A percentile compares a stretch with the other conserved stretches of the same genome.
Conservation (phyloP, 331 rosid genomes). For the Malus hybrid region DNA sequence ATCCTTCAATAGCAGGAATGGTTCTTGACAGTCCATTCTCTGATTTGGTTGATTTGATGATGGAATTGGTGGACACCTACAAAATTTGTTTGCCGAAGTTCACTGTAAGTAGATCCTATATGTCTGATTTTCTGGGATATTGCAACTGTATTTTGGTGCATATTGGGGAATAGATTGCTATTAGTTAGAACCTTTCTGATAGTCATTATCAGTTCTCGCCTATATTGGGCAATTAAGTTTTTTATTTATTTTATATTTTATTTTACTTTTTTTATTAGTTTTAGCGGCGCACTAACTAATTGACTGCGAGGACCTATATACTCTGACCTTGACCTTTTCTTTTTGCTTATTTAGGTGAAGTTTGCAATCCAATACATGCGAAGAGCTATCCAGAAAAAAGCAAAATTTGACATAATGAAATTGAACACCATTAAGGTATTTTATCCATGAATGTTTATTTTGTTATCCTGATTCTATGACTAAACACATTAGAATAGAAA, state of each 20-base stretch:
- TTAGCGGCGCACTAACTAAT: background rate
- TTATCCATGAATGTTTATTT: background rate
- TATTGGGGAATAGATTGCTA: background rate
- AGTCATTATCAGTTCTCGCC: background rate
- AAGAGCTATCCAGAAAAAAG: slow-evolving; percentile 84
- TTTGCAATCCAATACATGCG: slow-evolving; percentile 59
- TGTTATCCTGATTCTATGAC: background rate
- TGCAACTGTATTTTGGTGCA: background rate
- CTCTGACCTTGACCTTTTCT: slow-evolving; percentile 2
- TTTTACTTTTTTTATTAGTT: background rate
- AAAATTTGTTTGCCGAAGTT: slow-evolving; percentile 80
- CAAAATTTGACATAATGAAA: slow-evolving; percentile 83
- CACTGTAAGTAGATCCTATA: slow-evolving; percentile 58
- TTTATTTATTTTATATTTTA: no score
- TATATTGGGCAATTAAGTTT: background rate
- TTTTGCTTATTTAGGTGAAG: slow-evolving; percentile 52
- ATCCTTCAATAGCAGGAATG: slow-evolving; percentile 98
- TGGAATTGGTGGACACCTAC: slow-evolving; percentile 89
- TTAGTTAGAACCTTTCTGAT: background rate
- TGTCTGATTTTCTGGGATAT: background rate
- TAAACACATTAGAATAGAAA: background rate
- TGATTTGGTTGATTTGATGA: slow-evolving; percentile 94
- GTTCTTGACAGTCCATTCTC: slow-evolving; percentile 97
- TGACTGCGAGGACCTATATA: background rate
- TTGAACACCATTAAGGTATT: slow-evolving; percentile 79